These are phyloP conservation scores for Aureobasidium sp. DNA, from an alignment of 2,329 filamentous ascomycete species.

Conservation along the genomic window DNA sequence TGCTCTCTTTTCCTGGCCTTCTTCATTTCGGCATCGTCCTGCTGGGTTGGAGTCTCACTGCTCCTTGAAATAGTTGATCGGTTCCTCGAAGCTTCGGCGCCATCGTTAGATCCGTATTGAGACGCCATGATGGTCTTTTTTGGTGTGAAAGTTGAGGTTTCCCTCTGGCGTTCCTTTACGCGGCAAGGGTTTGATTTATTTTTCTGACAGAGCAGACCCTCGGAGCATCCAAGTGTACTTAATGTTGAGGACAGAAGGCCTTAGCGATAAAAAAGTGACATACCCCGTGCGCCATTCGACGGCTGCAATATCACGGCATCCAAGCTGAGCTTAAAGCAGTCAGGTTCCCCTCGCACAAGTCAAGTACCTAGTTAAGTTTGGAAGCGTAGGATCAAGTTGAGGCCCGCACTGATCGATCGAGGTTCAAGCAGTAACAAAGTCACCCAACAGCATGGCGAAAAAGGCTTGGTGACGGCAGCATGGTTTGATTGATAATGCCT, in stretches of 20 bases:
- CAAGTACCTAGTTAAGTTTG: background rate
- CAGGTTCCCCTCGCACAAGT: conserved; percentile 4
- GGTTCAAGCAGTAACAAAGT: background rate
- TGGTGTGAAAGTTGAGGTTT: background rate
- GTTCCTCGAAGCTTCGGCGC: background rate
- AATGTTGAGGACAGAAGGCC: conserved; percentile 8
- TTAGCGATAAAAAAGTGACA: conserved; percentile 6
- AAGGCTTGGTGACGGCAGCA: background rate
- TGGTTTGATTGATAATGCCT: background rate
- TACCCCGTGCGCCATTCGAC: background rate
- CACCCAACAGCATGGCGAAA: background rate
- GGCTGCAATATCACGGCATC: conserved; percentile 9
- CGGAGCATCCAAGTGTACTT: conserved; percentile 2
- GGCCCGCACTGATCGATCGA: conserved; percentile 5
- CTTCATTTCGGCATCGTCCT: conserved; percentile 8
- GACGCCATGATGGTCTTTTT: background rate
- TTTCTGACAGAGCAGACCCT: background rate
- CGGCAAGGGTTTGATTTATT: background rate
- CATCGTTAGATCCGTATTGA: background rate
- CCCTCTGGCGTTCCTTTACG: background rate
- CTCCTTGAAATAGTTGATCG: conserved; percentile 7
- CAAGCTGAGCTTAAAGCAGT: conserved; percentile 7
- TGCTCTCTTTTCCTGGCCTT: conserved; percentile 12
- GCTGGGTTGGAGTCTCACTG: conserved; percentile 6
- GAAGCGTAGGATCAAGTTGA: conserved; percentile 4